These are phyloP conservation scores for Bacidia rubella DNA, from an alignment of 495 filamentous ascomycete genomes.

Conservation along the genomic window DNA sequence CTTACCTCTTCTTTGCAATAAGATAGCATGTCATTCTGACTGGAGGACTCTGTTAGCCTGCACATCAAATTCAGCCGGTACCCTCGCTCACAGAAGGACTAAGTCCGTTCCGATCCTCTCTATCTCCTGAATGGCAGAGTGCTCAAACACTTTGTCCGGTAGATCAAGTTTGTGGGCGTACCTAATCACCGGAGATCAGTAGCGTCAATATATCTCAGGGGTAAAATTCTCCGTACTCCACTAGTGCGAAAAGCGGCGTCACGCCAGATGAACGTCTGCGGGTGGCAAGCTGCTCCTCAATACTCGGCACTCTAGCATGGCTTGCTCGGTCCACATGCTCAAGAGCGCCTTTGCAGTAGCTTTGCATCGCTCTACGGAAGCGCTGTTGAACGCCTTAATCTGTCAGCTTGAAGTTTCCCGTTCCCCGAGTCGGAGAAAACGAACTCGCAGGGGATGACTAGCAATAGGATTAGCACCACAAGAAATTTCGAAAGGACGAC, in stretches of 20 bases:
- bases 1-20: slow-evolving; percentile 23
- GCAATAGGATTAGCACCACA: background rate
- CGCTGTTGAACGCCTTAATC: slow-evolving; percentile 17
- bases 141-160: slow-evolving; percentile 22
- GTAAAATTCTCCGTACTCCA: slow-evolving; percentile 17
- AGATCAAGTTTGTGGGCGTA: slow-evolving; percentile 21
- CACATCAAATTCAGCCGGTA: background rate
- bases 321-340: slow-evolving; percentile 16
- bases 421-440: background rate
- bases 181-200: slow-evolving; percentile 6
- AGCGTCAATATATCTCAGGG: background rate
- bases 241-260: slow-evolving; percentile 22
- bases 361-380: slow-evolving; percentile 19
- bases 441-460: background rate
- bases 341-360: slow-evolving; percentile 20
- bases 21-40: slow-evolving; percentile 25
- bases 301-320: background rate
- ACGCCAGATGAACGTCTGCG: slow-evolving; percentile 21
- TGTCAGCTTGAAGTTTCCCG: background rate
- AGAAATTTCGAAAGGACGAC: background rate
- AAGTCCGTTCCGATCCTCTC: slow-evolving; percentile 24
- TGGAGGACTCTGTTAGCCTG: slow-evolving; percentile 1
- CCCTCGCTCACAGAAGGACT: slow-evolving; percentile 18
- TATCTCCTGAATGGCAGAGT: slow-evolving; percentile 20
- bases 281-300: slow-evolving; percentile 17